Percentiles rank a stretch among this genome's conserved stretches.
phyloP scores from a whole-genome alignment of 2,329 filamentous ascomycete species.

The Ceratocystis papillata region DNA sequence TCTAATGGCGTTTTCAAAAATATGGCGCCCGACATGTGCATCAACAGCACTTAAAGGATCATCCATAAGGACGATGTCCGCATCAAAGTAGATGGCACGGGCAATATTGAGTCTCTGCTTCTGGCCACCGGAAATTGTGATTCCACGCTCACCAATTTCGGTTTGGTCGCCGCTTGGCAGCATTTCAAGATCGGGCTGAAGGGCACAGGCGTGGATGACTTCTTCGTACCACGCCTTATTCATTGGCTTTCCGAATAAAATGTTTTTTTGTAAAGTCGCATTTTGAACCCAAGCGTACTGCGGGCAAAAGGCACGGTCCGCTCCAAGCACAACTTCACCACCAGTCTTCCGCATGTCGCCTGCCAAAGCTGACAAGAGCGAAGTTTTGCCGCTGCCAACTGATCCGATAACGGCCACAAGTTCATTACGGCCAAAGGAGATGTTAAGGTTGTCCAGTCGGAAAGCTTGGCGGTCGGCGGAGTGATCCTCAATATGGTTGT shows the following conservation, averaged over 20 bases:
- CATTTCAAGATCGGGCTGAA: conserved; percentile 80
- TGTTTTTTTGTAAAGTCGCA: conserved; percentile 74
- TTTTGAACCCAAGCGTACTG: conserved; percentile 99
- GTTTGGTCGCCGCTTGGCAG: conserved; percentile 80
- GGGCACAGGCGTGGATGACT: conserved; percentile 77
- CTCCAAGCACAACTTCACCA: conserved; percentile 64
- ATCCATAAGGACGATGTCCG: conserved; percentile 58
- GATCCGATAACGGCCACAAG: conserved; percentile 75
- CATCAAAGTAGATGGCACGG: conserved; percentile 60
- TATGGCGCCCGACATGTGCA: conserved; percentile 58
- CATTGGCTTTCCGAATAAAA: conserved; percentile 73
- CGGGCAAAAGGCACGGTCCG: conserved; percentile 78
- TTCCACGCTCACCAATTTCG: conserved; percentile 89
- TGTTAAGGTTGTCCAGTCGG: conserved; percentile 56
- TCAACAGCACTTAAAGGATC: conserved; percentile 60
- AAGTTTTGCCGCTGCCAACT: conserved; percentile 87
- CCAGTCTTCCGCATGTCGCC: conserved; percentile 84
- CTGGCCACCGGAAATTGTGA: conserved; percentile 89
- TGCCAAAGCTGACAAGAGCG: conserved; percentile 74
- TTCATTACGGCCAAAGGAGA: conserved; percentile 62
- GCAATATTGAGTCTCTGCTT: conserved; percentile 94
- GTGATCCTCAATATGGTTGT: conserved; percentile 30
- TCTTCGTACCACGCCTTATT: conserved; percentile 68
- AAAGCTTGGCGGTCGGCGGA: conserved; percentile 54
- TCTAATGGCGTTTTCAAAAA: conserved; percentile 90